Evolutionary conservation across 2,329 filamentous ascomycete species (phyloP), one percentile per base, ranked within the genome.

Genomic region (Fusarium mundagurra): DNA sequence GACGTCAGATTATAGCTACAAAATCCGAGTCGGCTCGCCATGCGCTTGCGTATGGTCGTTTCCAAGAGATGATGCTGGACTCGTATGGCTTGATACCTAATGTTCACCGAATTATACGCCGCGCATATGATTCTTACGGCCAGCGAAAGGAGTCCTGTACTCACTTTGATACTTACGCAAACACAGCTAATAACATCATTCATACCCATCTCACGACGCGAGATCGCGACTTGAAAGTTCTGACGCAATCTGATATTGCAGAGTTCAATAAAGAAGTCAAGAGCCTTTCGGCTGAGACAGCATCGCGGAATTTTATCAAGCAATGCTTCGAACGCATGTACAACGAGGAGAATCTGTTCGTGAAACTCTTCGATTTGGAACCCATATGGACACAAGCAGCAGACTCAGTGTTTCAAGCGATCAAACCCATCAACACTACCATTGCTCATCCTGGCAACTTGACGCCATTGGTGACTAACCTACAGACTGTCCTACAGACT

Each of bases 1-100:
- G 86, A 1, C 84, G 85, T 44, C 89, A 90, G 73, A 86, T 91
- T 33, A 80, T 83, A 1, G 84, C 84, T 8, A 90, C 88, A 1
- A 86, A 89, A 71, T 90, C 89, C 2, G 88, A 90, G 67, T 88
- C 89, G 2, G 88, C 90, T 14, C 85, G 88, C 16, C 88, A 90
- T 76, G 89, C 89, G 13, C 83, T 91, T 34, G 87, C 88, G 1
- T 91, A 90, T 64, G 89, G 88, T 12, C 87, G 89, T 7, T 91
- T 89, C 48, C 87, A 89, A 63, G 88, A 91, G 76, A 86, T 89
- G 82, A 82, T 91, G 24, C 80, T 87, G 5, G 88, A 90, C 36
- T 88, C 88, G 6, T 89, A 89, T 77, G 85, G 86, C 7, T 76
- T 91, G 33, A 82, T 91, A 10, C 86, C 87, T 1, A 91, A 91